A percentile compares a stretch with the other conserved stretches of the same genome.
These are phyloP conservation scores for Suhomyces sp. DNA, from an alignment of 805 yeast genomes.

Conservation along the genomic window DNA sequence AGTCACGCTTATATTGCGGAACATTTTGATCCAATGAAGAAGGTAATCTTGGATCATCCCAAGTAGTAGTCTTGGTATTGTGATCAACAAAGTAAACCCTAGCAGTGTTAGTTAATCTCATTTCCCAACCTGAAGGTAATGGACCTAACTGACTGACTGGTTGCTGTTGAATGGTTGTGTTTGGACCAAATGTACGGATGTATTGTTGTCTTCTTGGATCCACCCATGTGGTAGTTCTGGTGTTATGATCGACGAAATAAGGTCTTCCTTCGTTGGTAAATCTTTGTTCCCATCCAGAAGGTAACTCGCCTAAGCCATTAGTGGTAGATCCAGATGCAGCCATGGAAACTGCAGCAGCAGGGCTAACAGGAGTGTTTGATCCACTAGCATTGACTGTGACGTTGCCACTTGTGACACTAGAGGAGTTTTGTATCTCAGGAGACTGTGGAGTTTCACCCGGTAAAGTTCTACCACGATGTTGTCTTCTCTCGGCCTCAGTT, in stretches of 20 bases:
- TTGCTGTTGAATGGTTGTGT: constrained; percentile 93
- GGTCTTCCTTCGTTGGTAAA: constrained; percentile 98
- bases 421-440: constrained; percentile 38
- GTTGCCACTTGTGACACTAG: constrained; percentile 34
- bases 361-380: constrained; percentile 52
- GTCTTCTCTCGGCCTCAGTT: constrained; percentile 86
- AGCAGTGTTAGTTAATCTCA: constrained; percentile 98
- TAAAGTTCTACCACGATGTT: constrained; percentile 84
- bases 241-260: constrained; percentile 96
- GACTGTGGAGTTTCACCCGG: constrained; percentile 57
- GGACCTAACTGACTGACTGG: constrained; percentile 98
- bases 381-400: constrained; percentile 47
- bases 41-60: constrained; percentile 99
- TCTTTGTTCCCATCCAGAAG: constrained; percentile 99
- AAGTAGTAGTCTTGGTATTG: constrained; percentile 97
- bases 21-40: constrained; percentile 96
- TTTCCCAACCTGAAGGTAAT: constrained; percentile 98
- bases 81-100: constrained; percentile 98
- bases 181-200: constrained; percentile 89
- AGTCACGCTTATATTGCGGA: constrained; percentile 98
- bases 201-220: constrained; percentile 99
- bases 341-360: constrained; percentile 65
- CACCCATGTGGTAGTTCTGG: constrained; percentile 99
- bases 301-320: constrained; percentile 93
- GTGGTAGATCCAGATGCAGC: constrained; percentile 86